Evolutionary conservation across 1,284 basidiomycete species (phyloP), one percentile per base, ranked within the genome.

Genomic region (Austroboletus novae-zelandiae): DNA sequence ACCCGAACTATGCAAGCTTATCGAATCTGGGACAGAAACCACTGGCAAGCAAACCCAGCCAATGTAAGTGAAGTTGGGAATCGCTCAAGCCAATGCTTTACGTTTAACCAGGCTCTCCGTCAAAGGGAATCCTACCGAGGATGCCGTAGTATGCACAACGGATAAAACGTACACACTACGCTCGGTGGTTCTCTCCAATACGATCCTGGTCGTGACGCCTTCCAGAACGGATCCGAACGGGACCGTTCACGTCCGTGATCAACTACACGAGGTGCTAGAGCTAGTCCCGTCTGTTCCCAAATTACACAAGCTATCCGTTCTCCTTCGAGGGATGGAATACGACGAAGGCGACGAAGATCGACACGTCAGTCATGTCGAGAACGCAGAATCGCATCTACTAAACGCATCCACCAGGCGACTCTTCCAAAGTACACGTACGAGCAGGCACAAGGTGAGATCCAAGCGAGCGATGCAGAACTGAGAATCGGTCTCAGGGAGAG

Each of bases 71-170:
- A 8, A 2, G 4, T 43, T 27, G 23, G 1, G 25, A 17, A 3
- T 31, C 44, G 2, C n/a, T 5, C 32, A 13, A 14, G 2, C 41
- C 11, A 3, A 18, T 15, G 6, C 32, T 43, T 17, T 48, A 40
- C 42, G 37, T 53, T n/a, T 40, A 36, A 43, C 11, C 55, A 91
- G 89, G 37, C 66, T 93, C 37, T 77, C 77, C 9, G 87, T 98
- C 70, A 94, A 93, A 65, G 94, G 94, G 1, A 74, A 83, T 39
- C 69, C 81, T 2, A 78, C 78, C 17, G 93, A 96, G 61, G 89
- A 95, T 60, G 94, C 94, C 0, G 92, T 96, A 0, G 71, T 95
- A 5, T 96, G 94, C 64, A 94, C 92, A 0, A 58, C 75, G 0
- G 75, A 84, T 53, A 84, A 81, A 64, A 97, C 94, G 0, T 97